These are phyloP conservation scores for Exophiala calicioides DNA, from an alignment of 2,329 filamentous ascomycete genomes.

Conservation along the genomic window DNA sequence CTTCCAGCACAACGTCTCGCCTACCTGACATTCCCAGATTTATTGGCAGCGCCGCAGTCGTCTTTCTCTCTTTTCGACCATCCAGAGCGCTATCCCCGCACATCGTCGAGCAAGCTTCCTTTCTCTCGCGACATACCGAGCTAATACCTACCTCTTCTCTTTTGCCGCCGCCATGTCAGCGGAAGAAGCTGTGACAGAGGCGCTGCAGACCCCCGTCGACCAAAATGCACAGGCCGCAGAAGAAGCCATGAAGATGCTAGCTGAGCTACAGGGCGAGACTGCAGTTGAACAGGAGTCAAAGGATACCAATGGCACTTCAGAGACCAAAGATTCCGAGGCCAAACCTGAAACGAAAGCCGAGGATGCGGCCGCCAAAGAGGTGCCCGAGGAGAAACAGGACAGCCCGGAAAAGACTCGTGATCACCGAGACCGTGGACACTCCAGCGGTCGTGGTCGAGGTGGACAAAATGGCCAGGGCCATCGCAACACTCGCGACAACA, in stretches of 20 bases:
- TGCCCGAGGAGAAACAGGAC: slow-evolving; percentile 27
- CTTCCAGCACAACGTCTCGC: too few relatives aligned
- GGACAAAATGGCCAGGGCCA: slow-evolving; percentile 36
- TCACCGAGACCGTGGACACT: slow-evolving; percentile 14
- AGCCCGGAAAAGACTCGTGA: slow-evolving; percentile 19
- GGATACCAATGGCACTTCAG: slow-evolving; percentile 18
- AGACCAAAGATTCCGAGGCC: slow-evolving; percentile 36
- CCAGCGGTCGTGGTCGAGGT: slow-evolving; percentile 27
- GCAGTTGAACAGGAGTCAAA: slow-evolving; percentile 5
- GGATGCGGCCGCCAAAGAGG: slow-evolving; percentile 6
- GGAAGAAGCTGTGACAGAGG: slow-evolving; percentile 28
- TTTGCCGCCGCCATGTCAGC: slow-evolving; percentile 25
- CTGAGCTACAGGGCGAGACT: slow-evolving; percentile 45
- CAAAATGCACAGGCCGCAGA: slow-evolving; percentile 46
- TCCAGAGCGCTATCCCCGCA: too few relatives aligned
- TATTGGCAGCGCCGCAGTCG: too few relatives aligned
- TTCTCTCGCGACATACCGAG: too few relatives aligned
- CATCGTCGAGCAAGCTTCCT: too few relatives aligned
- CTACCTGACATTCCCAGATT: too few relatives aligned
- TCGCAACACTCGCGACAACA: slow-evolving; percentile 53
- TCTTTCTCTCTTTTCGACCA: too few relatives aligned
- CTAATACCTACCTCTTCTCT: too few relatives aligned
- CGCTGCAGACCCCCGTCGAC: slow-evolving; percentile 29
- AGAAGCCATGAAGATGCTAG: slow-evolving; percentile 49
- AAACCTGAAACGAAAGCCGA: slow-evolving; percentile 29